Base-by-base conservation (phyloP, 2,329 filamentous ascomycete genomes). In the Phialocephala sp. region DNA sequence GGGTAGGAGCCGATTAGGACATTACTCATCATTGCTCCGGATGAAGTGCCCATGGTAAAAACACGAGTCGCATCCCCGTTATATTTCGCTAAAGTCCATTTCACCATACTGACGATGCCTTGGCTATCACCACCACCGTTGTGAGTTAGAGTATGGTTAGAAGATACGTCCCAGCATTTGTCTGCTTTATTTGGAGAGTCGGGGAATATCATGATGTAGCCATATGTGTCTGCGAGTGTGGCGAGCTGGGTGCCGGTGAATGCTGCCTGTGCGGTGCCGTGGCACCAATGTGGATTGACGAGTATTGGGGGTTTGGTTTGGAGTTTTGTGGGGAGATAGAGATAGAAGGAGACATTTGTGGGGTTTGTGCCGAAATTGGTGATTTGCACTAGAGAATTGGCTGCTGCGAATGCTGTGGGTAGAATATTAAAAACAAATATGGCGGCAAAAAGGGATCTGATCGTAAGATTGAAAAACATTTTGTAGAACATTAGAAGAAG, bases 121-220 rank as follows among this genome's bases (percentile, higher is more conserved):
- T 82, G 82, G 56, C 80, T 84, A 73, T 88, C 83, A 0, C 84
- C 84, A 22, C 85, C 85, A 15, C 84, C 86, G 60, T 84, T 79
- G 70, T 86, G 85, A 2, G 80, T 83, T 0, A 89, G 79, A 0
- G 85, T 80, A 41, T 77, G 76, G 35, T 76, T 77, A 22, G 81
- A 84, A 15, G 81, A 82, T 2, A 88, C 85, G 66, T 89, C 86
- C 84, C 85, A 89, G 78, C 86, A 89, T 68, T 76, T 77, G 6
- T 78, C 84, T 15, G 75, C 75, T 71, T 84, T 82, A 32, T 63
- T 65, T 0, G 83, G 83, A 2, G 81, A 82, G 69, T 81, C 79
- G 1, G 85, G 85, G 75, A 85, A 89, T 72, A 89, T 84, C 66
- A 85, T 80, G 62, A 89, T 86, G 76, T 85, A 88, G 45, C 85